Base-by-base conservation (phyloP, 2,329 filamentous ascomycete species). In the Curvularia lunata region DNA sequence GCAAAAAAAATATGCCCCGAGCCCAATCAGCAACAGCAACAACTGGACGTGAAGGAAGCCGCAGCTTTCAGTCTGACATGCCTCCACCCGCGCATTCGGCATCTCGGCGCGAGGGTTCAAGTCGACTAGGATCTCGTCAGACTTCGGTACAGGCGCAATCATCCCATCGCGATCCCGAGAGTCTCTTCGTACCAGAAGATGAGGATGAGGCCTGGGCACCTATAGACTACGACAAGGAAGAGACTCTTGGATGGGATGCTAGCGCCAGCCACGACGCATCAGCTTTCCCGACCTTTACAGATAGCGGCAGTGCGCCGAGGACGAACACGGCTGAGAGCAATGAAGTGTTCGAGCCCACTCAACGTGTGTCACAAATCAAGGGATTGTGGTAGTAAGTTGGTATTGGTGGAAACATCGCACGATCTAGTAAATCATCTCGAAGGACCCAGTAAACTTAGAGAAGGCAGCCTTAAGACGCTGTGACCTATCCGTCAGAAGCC, bases 151-250 rank as follows among this genome's bases (percentile, higher is more conserved):
- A 52, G 41, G 48, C 58, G 18, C 64, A 66, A 27, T 57, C 61
- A n/a, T 50, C 51, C 7, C 86, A 85, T 23, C 79, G 86, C 46
- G 82, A 86, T 56, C 84, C 87, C 0, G 86, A 91, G 52, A 88
- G 87, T 49, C 79, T 93, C 5, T 92, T 93, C 67, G 83, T 92
- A n/a, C 83, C 84, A 13, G 80, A 79, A n/a, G 81, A 75, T 8
- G 87, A 91, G 28, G 88, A 91, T 23, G 88, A 55, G 91, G 79
- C 82, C 53, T 94, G 91, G 90, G 88, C 92, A 63, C 90, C 90
- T 1, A 81, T 89, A 1, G 83, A 86, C 51, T 87, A 86, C 45
- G 85, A 86, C 6, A 87, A 88, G 28, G 85, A 87, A 52, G 86
- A 87, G 48, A 86, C 87, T 66, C 78, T 93, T 43, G 88, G 87